phyloP scores from a whole-genome alignment of 192 early-diverging fungal genomes.

The Phlyctochytrium planicorne region DNA sequence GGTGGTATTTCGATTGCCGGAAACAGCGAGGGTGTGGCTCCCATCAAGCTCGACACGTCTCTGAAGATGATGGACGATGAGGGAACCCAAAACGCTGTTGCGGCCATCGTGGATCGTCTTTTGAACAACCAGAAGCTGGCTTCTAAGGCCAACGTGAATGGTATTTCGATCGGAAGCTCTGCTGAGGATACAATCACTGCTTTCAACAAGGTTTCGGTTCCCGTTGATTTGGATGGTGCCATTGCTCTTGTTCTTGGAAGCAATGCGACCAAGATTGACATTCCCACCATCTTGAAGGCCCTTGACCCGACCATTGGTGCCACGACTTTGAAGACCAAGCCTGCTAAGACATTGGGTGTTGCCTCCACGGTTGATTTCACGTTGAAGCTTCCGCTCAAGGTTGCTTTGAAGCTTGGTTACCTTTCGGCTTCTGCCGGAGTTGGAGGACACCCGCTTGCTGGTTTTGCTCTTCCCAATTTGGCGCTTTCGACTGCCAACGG shows the following conservation, averaged over 20 bases:
- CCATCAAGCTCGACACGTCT: slow-evolving; percentile 3
- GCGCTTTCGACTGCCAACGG: not conserved
- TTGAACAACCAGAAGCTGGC: slow-evolving; percentile 12
- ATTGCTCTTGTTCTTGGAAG: slow-evolving; percentile 9
- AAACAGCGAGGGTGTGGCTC: not conserved
- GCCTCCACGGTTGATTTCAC: slow-evolving; percentile 24
- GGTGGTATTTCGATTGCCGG: not conserved
- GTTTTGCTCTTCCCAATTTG: not conserved
- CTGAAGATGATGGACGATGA: slow-evolving; percentile 25
- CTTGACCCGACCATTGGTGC: slow-evolving; percentile 20
- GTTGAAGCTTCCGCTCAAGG: slow-evolving; percentile 24
- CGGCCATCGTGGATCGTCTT: slow-evolving; percentile 11
- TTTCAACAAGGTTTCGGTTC: slow-evolving; percentile 13
- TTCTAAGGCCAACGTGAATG: slow-evolving; percentile 4
- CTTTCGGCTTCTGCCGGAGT: not conserved
- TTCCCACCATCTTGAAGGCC: slow-evolving; percentile 12
- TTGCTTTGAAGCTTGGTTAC: slow-evolving; percentile 15
- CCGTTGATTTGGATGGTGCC: slow-evolving; percentile 27
- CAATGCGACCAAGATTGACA: slow-evolving; percentile 4
- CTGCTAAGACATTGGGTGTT: slow-evolving; percentile 9
- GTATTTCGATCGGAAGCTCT: slow-evolving; percentile 14
- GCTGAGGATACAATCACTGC: slow-evolving; percentile 4
- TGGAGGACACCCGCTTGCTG: not conserved
- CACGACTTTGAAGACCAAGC: slow-evolving; percentile 17
- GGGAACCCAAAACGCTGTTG: slow-evolving; percentile 21